A percentile compares a stretch with the other conserved stretches of the same genome.
Evolutionary conservation across 257 asterid species (phyloP).

Genomic region (Solanum pimpinellifolium): DNA sequence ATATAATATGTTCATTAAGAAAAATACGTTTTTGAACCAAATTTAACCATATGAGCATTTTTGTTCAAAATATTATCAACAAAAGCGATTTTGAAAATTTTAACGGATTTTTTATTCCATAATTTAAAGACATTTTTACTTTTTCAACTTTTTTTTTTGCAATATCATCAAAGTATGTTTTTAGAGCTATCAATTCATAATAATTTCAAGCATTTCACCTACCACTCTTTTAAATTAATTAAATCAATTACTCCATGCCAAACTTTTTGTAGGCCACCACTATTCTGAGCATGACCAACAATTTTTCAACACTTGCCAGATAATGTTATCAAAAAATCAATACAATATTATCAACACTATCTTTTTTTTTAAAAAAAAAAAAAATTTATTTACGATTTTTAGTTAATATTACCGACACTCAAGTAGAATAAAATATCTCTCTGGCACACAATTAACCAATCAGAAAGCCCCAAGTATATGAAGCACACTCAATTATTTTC

Average conservation of each 20-base stretch:
- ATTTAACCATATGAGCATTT: too few relatives aligned
- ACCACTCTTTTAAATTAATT: background rate
- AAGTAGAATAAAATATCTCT: background rate
- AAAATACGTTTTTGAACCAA: too few relatives aligned
- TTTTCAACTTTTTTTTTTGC: too few relatives aligned
- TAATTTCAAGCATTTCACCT: background rate
- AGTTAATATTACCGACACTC: background rate
- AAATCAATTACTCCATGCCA: background rate
- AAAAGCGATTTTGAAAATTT: too few relatives aligned
- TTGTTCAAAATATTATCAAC: too few relatives aligned
- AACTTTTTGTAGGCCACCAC: constrained; percentile 4
- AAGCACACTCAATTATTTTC: background rate
- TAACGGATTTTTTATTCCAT: too few relatives aligned
- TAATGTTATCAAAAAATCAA: background rate
- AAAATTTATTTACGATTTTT: background rate
- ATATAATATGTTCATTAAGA: too few relatives aligned
- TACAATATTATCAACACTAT: background rate
- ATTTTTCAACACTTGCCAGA: background rate
- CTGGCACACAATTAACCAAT: background rate
- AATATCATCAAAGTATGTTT: too few relatives aligned
- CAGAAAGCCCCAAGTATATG: background rate
- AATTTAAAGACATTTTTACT: too few relatives aligned
- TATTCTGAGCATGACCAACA: background rate
- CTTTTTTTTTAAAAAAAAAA: background rate
- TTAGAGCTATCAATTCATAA: background rate